Percentiles rank a stretch among this genome's conserved stretches.
These are phyloP conservation scores for Lactarius psammicola DNA, from an alignment of 768 basidiomycete species.

Conservation along the genomic window DNA sequence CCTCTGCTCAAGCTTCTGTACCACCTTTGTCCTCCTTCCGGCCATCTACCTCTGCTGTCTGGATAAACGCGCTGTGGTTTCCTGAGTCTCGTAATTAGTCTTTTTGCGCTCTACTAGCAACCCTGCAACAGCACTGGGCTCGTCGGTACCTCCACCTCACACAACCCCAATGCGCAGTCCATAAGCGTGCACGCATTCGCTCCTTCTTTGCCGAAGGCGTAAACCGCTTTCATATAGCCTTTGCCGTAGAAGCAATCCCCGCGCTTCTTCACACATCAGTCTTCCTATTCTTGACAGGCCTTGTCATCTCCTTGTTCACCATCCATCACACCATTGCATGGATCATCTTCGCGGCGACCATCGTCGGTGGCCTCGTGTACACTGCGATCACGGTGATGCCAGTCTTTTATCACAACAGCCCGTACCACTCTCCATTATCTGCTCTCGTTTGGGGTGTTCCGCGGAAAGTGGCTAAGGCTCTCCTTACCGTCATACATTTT, in stretches of 20 bases:
- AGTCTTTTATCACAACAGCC: neutral
- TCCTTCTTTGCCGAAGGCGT: slow-evolving; percentile 17
- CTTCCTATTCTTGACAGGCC: slow-evolving; percentile 22
- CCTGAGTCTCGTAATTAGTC: slow-evolving; percentile 14
- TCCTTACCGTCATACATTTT: neutral
- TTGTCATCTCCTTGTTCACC: slow-evolving; percentile 19
- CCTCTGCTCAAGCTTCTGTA: neutral
- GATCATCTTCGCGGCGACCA: neutral
- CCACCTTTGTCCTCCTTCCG: neutral
- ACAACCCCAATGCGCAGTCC: neutral
- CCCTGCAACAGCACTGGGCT: slow-evolving; percentile 19
- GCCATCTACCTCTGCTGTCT: slow-evolving; percentile 11
- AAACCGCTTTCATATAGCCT: neutral
- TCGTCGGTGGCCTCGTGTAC: neutral
- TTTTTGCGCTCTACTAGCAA: slow-evolving; percentile 23
- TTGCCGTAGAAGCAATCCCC: slow-evolving; percentile 14
- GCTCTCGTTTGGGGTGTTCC: neutral
- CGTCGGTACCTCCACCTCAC: slow-evolving; percentile 14
- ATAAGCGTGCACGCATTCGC: slow-evolving; percentile 17
- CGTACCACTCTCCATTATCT: slow-evolving; percentile 18
- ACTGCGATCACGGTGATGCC: slow-evolving; percentile 16
- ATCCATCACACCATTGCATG: slow-evolving; percentile 18
- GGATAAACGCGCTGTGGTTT: slow-evolving; percentile 21
- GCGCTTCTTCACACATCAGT: slow-evolving; percentile 17
- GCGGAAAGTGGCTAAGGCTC: neutral